Evolutionary conservation across 2,329 filamentous ascomycete species (phyloP), one percentile per base, ranked within the genome.

Genomic region (Sclerotinia minor): DNA sequence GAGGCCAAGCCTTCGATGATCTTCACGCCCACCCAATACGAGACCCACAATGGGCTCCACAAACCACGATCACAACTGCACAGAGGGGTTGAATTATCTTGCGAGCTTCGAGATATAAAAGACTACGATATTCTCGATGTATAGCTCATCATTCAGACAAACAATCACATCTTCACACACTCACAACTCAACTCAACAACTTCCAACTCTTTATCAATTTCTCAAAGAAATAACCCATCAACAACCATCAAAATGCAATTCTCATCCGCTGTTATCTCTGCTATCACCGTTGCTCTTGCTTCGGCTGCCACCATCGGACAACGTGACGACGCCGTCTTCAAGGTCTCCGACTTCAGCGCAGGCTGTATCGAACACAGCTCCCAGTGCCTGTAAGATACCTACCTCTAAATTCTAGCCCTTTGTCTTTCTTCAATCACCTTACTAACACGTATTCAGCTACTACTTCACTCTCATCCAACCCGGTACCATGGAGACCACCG

Each of bases 11-110:
- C 29, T 38, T n/a, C 32, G 35, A n/a, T 15, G n/a, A 17, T 41
- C 53, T 21, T n/a, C 21, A 38, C 45, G 50, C 29, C 45, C 83
- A 29, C 83, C 82, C 41, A 86, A 74, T 60, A 79, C 76, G 15
- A 79, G 72, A 70, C 79, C 82, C 73, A 82, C 61, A 49, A 69
- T 69, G 49, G 65, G 65, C 38, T 63, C 59, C 59, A 63, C 59
- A 63, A 19, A 63, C 41, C 59, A 32, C 19, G 21, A 61, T 50
- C 52, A 29, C 29, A 21, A 19, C 52, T 29, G 6, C 21, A 15
- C 32, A 55, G 24, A 57, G 15, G 13, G 21, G 32, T 41, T 41
- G 38, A 41, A 38, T 4, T 38, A 9, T 38, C 35, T 17, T 38
- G 54, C 32, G 1, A 38, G 13, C 29, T 21, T 4, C 24, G 8